Conservation (phyloP, 495 filamentous ascomycete species). For the Hypoxylon fuscum region DNA sequence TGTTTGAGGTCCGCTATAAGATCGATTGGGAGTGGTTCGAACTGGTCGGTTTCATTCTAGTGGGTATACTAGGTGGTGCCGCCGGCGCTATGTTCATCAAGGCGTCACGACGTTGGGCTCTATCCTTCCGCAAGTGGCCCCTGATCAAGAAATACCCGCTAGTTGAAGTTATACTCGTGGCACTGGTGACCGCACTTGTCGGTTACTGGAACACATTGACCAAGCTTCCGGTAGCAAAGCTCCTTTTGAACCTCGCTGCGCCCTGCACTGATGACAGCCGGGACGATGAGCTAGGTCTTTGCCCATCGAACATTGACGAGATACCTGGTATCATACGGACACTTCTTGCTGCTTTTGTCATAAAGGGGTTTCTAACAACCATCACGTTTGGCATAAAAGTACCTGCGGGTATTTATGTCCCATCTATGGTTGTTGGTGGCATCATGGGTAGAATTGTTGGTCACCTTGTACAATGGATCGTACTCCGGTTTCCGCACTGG, state of each 20-base stretch:
- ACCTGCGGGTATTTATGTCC: slow-evolving; percentile 95
- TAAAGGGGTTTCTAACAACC: slow-evolving; percentile 87
- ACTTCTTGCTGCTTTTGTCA: slow-evolving; percentile 80
- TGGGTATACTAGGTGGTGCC: slow-evolving; percentile 85
- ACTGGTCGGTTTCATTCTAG: slow-evolving; percentile 80
- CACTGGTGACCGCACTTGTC: slow-evolving; percentile 80
- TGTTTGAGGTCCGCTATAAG: slow-evolving; percentile 94
- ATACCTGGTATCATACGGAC: slow-evolving; percentile 76
- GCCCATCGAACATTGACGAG: slow-evolving; percentile 73
- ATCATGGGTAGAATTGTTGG: slow-evolving; percentile 90
- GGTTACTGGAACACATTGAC: slow-evolving; percentile 96
- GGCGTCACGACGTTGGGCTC: slow-evolving; percentile 87
- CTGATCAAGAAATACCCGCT: slow-evolving; percentile 84
- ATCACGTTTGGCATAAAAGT: slow-evolving; percentile 96
- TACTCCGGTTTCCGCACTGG: slow-evolving; percentile 74
- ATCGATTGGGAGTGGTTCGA: slow-evolving; percentile 96
- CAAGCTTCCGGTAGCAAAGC: slow-evolving; percentile 86
- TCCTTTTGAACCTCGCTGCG: slow-evolving; percentile 88
- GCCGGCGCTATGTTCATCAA: slow-evolving; percentile 95
- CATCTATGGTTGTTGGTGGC: slow-evolving; percentile 97
- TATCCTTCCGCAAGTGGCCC: slow-evolving; percentile 82
- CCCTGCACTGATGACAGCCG: slow-evolving; percentile 70
- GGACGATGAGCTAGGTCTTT: slow-evolving; percentile 74
- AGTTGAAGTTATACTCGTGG: slow-evolving; percentile 88
- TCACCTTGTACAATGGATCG: slow-evolving; percentile 84